Evolutionary conservation across 148 eudicot species (phyloP).

Genomic region (Spergularia marina): DNA sequence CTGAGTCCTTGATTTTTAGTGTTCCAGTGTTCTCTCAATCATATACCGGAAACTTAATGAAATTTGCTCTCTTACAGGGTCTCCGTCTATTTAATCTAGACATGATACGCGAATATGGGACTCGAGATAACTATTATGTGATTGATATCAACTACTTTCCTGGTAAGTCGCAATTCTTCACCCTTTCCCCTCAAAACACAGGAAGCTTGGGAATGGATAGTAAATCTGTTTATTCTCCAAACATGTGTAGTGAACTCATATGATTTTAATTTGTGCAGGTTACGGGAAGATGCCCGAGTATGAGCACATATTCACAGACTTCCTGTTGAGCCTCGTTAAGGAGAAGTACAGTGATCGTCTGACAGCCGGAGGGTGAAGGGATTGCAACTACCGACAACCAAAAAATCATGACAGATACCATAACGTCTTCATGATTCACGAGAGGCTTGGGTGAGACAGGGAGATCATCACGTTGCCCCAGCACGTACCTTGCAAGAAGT

Average conservation of each 20-base stretch:
- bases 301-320: constrained; percentile 89
- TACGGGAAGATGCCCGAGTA: constrained; percentile 95
- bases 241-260: background rate
- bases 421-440: background rate
- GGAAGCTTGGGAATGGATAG: background rate
- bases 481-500: constrained; percentile 23
- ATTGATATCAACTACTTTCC: constrained; percentile 96
- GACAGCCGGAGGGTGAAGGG: constrained; percentile 18
- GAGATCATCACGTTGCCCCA: background rate
- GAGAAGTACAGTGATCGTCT: constrained; percentile 39
- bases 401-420: background rate
- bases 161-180: constrained; percentile 41
- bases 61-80: constrained; percentile 45
- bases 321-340: constrained; percentile 54
- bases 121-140: constrained; percentile 61
- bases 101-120: constrained; percentile 85
- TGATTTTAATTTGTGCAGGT: constrained; percentile 41
- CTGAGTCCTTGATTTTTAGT: background rate
- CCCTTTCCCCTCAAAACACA: background rate
- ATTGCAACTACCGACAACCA: background rate
- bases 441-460: constrained; percentile 19
- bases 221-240: background rate
- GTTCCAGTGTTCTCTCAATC: background rate
- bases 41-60: background rate
- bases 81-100: constrained; percentile 88